Percentiles rank a stretch among this genome's conserved stretches.
These are phyloP conservation scores for Fusarium sp. DNA, from an alignment of 2,329 filamentous ascomycete species.

Conservation along the genomic window DNA sequence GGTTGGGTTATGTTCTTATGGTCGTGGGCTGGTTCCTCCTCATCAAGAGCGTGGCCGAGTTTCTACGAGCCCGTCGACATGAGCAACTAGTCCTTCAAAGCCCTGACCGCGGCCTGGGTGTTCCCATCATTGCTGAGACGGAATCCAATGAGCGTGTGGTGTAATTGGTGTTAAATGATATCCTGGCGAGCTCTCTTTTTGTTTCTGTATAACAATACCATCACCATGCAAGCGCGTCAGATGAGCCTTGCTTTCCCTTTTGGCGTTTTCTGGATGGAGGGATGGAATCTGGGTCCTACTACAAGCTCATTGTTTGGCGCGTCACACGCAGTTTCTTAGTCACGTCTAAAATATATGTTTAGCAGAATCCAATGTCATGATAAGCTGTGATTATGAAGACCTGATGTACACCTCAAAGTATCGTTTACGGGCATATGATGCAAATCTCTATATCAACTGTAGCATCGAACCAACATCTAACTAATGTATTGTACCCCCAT, in stretches of 20 bases:
- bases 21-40: slow-evolving; percentile 98
- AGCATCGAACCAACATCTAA: not conserved
- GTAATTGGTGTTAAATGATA: slow-evolving; percentile 51
- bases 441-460: no score
- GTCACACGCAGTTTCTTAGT: slow-evolving; percentile 38
- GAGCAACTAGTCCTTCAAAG: slow-evolving; percentile 94
- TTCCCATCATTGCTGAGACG: slow-evolving; percentile 88
- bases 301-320: slow-evolving; percentile 38
- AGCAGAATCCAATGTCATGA: not conserved
- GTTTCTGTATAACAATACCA: slow-evolving; percentile 37
- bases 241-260: slow-evolving; percentile 26
- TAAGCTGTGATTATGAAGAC: not conserved
- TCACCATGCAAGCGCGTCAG: slow-evolving; percentile 32
- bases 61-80: slow-evolving; percentile 86
- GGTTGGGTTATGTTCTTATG: slow-evolving; percentile 94
- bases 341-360: slow-evolving; percentile 32
- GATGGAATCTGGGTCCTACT: slow-evolving; percentile 34
- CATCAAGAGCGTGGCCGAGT: slow-evolving; percentile 93
- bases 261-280: slow-evolving; percentile 33
- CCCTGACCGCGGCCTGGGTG: slow-evolving; percentile 85
- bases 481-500: slow-evolving; percentile 1
- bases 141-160: slow-evolving; percentile 84
- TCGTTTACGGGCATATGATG: not conserved
- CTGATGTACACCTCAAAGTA: not conserved
- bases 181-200: not conserved